Evolutionary conservation across 108 stramenopile species (phyloP).

Genomic region (Cyclotella baltica): DNA sequence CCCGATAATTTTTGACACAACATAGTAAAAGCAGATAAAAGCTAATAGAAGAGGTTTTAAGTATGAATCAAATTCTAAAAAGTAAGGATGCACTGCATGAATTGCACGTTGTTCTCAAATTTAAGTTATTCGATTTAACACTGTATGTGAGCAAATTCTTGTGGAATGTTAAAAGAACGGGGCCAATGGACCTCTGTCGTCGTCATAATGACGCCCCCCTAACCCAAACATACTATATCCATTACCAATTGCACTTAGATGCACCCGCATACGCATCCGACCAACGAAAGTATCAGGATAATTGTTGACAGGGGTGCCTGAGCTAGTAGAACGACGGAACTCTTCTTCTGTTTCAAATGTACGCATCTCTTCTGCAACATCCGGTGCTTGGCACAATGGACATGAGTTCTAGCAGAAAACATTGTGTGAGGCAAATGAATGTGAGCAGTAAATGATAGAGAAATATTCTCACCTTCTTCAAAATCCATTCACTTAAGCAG

Average conservation of each 20-base stretch:
- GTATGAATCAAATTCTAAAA: too few relatives aligned
- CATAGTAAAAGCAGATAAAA: neutral
- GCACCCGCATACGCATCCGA: neutral
- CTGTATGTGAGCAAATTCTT: too few relatives aligned
- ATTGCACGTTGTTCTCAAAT: too few relatives aligned
- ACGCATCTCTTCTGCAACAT: constrained; percentile 29
- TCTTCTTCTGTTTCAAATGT: constrained; percentile 24
- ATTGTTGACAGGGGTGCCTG: neutral
- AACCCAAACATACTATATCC: neutral
- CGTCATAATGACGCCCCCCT: neutral
- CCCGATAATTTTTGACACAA: neutral
- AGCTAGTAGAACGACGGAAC: neutral
- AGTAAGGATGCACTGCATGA: too few relatives aligned
- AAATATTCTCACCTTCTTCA: constrained; percentile 29
- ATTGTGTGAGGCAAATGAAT: neutral
- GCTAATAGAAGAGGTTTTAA: neutral
- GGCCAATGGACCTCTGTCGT: neutral
- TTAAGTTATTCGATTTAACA: neutral
- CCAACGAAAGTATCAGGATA: neutral
- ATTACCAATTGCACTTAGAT: neutral
- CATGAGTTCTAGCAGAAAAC: constrained; percentile 20
- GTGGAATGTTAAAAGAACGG: too few relatives aligned
- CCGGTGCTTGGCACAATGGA: constrained; percentile 24
- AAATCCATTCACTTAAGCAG: constrained; percentile 39
- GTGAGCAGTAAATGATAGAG: neutral